These are phyloP conservation scores for Umbelopsis ramanniana DNA, from an alignment of 192 early-diverging fungal genomes.

Conservation along the genomic window DNA sequence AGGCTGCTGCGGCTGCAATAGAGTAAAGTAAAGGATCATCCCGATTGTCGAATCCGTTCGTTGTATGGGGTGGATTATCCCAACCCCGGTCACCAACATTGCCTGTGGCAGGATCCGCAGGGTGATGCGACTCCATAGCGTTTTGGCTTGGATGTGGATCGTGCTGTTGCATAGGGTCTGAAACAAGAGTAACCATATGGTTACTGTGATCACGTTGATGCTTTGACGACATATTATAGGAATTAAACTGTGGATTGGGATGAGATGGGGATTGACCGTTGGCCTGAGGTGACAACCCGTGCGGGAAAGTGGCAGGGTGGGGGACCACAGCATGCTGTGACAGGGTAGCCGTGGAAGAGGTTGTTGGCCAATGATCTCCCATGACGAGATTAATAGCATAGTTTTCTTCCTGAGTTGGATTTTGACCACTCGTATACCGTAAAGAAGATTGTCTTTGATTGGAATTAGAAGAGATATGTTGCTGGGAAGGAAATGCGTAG, in stretches of 20 bases:
- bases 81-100: neutral
- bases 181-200: neutral
- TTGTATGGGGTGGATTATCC: neutral
- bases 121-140: neutral
- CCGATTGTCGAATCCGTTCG: neutral
- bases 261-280: neutral
- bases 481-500: neutral
- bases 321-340: neutral
- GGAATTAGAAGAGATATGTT: neutral
- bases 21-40: slow-evolving; percentile 2
- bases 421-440: slow-evolving; percentile 3
- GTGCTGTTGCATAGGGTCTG: neutral
- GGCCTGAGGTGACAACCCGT: neutral
- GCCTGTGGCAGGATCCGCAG: neutral
- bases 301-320: neutral
- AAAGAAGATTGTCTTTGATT: slow-evolving; percentile 9
- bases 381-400: slow-evolving; percentile 6
- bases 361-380: slow-evolving; percentile 3
- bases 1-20: slow-evolving; percentile 4
- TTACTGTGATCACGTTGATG: neutral
- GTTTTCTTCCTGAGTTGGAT: neutral
- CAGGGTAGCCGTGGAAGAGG: neutral
- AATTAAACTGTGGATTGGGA: neutral
- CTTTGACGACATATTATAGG: neutral
- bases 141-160: neutral